Evolutionary conservation across 164 flowering plant genomes (phyloP).

Genomic region (Magnolia changhungtana): DNA sequence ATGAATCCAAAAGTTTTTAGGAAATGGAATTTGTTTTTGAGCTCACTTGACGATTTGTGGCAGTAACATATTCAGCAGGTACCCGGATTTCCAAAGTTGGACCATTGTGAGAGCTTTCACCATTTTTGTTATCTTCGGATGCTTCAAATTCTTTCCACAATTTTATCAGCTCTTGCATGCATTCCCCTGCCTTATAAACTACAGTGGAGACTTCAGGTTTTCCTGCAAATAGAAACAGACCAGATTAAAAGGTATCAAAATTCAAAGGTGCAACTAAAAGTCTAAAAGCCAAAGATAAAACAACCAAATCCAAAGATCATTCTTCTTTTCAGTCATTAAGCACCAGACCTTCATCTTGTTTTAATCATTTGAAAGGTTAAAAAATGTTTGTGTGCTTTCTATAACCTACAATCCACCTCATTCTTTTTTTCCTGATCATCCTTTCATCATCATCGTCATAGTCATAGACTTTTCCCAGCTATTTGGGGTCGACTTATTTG

Average conservation of each 20-base stretch:
- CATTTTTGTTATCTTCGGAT: constrained; percentile 51
- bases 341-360: background rate
- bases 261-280: background rate
- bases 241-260: background rate
- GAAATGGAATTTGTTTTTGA: background rate
- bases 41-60: constrained; percentile 95
- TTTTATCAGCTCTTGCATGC: constrained; percentile 87
- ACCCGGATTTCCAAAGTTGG: constrained; percentile 87
- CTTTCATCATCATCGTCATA: too few species aligned
- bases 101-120: constrained; percentile 39
- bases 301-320: background rate
- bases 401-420: too few species aligned
- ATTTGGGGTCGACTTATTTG: too few species aligned
- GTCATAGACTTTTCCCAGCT: too few species aligned
- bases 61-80: constrained; percentile 92
- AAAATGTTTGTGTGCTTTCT: too few species aligned
- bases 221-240: constrained; percentile 37
- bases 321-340: background rate
- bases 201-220: constrained; percentile 65
- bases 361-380: too few species aligned
- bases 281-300: background rate
- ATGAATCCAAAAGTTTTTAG: background rate
- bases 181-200: constrained; percentile 86
- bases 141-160: constrained; percentile 86
- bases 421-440: too few species aligned